Evolutionary conservation across 768 basidiomycete genomes (phyloP).

Genomic region (Crucibulum laeve): DNA sequence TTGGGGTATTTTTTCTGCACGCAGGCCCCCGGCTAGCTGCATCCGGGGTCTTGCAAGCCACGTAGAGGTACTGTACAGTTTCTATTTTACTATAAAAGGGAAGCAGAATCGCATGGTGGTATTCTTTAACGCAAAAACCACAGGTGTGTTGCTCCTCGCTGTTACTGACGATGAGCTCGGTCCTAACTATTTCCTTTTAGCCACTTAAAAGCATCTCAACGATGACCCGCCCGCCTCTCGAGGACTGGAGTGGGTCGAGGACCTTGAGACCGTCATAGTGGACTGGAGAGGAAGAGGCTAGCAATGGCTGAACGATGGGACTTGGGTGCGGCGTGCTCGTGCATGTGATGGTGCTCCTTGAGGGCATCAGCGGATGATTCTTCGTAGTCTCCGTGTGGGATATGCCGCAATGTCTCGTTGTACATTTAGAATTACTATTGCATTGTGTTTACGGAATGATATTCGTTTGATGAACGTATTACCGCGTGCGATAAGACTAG

Average conservation of each 20-base stretch:
- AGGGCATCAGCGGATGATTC: constrained; percentile 39
- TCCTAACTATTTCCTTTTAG: constrained; percentile 25
- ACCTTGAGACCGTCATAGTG: constrained; percentile 82
- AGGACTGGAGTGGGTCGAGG: constrained; percentile 77
- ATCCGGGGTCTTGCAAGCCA: constrained; percentile 47
- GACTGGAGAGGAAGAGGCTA: constrained; percentile 63
- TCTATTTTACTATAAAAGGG: constrained; percentile 13
- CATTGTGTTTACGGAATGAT: too few relatives aligned
- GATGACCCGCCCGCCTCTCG: constrained; percentile 66
- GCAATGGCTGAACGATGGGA: constrained; percentile 57
- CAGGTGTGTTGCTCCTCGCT: constrained; percentile 43
- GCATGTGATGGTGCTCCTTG: not conserved
- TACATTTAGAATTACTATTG: constrained; percentile 51
- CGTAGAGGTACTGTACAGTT: constrained; percentile 45
- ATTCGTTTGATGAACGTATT: too few relatives aligned
- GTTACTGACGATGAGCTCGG: constrained; percentile 13
- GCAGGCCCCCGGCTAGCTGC: too few relatives aligned
- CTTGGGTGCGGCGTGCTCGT: constrained; percentile 78
- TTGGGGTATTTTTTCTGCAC: not conserved
- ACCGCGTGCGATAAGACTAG: too few relatives aligned
- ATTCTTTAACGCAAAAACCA: constrained; percentile 50
- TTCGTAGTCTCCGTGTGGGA: constrained; percentile 70
- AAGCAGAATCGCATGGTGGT: not conserved
- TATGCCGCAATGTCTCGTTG: constrained; percentile 88
- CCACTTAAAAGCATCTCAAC: constrained; percentile 87